Base-by-base conservation (phyloP, 1,284 basidiomycete species). In the Fomitopsis schrenkii region DNA sequence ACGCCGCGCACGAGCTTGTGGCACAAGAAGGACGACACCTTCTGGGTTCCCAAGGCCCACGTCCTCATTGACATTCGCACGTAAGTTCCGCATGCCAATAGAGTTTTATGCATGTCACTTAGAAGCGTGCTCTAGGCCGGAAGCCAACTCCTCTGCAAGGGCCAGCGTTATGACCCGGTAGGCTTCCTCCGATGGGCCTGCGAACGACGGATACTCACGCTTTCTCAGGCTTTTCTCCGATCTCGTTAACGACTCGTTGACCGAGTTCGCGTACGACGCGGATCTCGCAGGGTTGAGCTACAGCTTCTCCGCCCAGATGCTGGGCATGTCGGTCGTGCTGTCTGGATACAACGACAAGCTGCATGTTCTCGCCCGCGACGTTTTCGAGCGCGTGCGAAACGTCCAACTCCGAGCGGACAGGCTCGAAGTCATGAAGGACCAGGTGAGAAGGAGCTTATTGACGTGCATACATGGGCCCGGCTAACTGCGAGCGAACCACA, bases 331-430 rank as follows among this genome's bases (percentile, higher is more conserved):
- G 54, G 74, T 98, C 36, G 80, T 82, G 9, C 79, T 95, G 54
- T 84, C 83, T 57, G 97, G 97, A 1, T 99, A 98, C 79, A 97
- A 97, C 72, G 96, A 99, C 77, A 98, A 98, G 77, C 80, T 99
- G 42, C 78, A 86, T 6, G 84, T 93, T 0, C 83, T 99, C 38
- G 83, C 90, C 8, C 79, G 89, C 68, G 83, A 89, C 64, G 87
- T 99, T 59, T 74, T 98, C 48, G 83, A 90, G 64, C 88, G 87
- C 68, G 79, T 93, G 60, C 89, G 85, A 72, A 78, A 79, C 36
- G 80, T 97, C 59, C 77, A 85, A 67, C 82, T 97, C 38, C 83
- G 89, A 67, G 76, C 84, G 28, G 84, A 90, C 60, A 82, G 96
- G 62, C 86, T 98, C 62, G 84, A 82, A 55, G 85, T 98, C 56